Percentiles rank a stretch among this genome's conserved stretches.
These are phyloP conservation scores for Maudiozyma bulderi DNA, from an alignment of 805 yeast species.

Conservation along the genomic window DNA sequence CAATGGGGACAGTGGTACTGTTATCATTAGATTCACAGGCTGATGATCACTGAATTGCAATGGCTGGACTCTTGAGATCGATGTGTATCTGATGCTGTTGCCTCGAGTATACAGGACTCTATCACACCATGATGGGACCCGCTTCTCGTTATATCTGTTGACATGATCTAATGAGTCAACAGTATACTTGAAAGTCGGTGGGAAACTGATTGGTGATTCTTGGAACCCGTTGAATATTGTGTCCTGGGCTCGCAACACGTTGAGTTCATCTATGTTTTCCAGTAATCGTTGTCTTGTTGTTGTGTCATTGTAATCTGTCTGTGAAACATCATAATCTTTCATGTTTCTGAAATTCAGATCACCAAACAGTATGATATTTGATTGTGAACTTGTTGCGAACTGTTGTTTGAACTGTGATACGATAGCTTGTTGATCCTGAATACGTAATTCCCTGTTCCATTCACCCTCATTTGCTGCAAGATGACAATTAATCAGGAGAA, in stretches of 20 bases:
- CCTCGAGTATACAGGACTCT: conserved; percentile 49
- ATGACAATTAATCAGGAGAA: conserved; percentile 65
- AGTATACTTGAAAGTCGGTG: conserved; percentile 71
- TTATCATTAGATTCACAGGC: conserved; percentile 50
- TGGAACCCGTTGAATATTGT: conserved; percentile 48
- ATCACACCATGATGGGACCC: conserved; percentile 89
- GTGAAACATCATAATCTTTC: conserved; percentile 13
- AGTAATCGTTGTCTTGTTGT: conserved; percentile 9
- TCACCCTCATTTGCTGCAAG: conserved; percentile 71
- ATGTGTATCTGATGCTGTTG: conserved; percentile 32
- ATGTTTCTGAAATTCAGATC: conserved; percentile 72
- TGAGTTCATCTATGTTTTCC: conserved; percentile 32
- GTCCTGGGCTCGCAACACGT: conserved; percentile 25
- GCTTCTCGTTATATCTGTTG: conserved; percentile 42
- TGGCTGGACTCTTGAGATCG: conserved; percentile 31
- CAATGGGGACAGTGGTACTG: conserved; percentile 20
- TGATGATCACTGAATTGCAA: conserved; percentile 65
- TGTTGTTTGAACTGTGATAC: conserved; percentile 39
- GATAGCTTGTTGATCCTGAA: conserved; percentile 41
- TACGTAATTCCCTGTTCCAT: conserved; percentile 37
- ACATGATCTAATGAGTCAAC: conserved; percentile 29
- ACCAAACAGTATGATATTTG: conserved; percentile 70
- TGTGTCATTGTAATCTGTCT: conserved; percentile 9
- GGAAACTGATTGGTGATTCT: conserved; percentile 57
- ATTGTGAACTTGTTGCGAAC: conserved; percentile 39